Evolutionary conservation across 2,329 filamentous ascomycete species (phyloP), one percentile per base, ranked within the genome.

Genomic region (Fusarium brevicatenulatum): DNA sequence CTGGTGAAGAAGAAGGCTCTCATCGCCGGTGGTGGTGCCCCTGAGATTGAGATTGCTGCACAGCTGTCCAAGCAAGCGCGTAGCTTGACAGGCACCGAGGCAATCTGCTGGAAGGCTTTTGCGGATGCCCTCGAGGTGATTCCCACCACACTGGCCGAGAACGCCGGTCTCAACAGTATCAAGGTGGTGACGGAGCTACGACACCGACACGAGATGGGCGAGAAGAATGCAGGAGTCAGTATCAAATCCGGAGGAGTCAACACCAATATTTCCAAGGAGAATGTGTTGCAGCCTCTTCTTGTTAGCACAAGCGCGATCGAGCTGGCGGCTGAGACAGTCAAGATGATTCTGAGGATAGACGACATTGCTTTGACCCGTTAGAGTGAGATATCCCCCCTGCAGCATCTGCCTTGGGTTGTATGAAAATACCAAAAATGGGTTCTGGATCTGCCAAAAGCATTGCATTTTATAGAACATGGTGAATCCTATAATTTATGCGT

Each of bases 1-100:
- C 86, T 99, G 69, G 96, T 99, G 77, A 99, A 99, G 91, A 99
- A 98, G 91, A 97, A 97, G 86, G 96, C 96, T n/a, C 90, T 99
- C 64, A 97, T 99, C 78, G 95, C 97, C 19, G 96, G 96, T 83
- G 96, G 96, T 79, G 96, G 96, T 81, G 96, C 96, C 4, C 94
- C 96, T 32, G 96, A 99, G 84, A 97, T 98, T 78, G 95, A 98
- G 84, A 95, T 99, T 78, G 94, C 96, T 28, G 93, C 96, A 61
- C 90, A 94, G 79, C 89, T 99, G 39, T 91, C 92, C 64, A 92
- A 93, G 83, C 92, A 93, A 80, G 91, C 95, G 13, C 93, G 95
- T 75, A 91, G 92, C 78, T 87, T 98, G 68, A 91, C 92, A 2
- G 97, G 97, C 68, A 98, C 96, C 9, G 96, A 99, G 83, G 91